Percentiles rank a stretch among this genome's conserved stretches.
phyloP scores from a whole-genome alignment of 345 rosid genomes.

The Gossypium stocksii region DNA sequence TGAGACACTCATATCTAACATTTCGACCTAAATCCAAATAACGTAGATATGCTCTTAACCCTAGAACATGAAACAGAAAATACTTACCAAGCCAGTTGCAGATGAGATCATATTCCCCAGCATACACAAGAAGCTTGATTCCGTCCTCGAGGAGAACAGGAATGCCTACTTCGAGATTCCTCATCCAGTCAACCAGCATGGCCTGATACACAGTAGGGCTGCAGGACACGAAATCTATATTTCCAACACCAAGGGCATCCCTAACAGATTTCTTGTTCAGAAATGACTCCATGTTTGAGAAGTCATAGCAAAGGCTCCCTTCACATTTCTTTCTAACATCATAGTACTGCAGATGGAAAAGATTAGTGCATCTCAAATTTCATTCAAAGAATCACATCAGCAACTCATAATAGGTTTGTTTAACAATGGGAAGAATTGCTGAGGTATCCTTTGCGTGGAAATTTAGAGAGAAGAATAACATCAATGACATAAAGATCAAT shows the following conservation, averaged over 20 bases:
- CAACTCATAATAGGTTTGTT: background rate
- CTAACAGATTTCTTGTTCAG: conserved; percentile 63
- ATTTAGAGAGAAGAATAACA: background rate
- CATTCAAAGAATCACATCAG: background rate
- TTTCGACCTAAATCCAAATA: background rate
- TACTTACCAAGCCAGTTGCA: conserved; percentile 98
- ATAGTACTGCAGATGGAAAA: conserved; percentile 59
- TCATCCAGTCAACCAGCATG: conserved; percentile 96
- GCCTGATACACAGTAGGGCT: conserved; percentile 79
- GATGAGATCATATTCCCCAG: conserved; percentile 98
- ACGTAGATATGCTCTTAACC: background rate
- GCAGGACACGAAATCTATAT: conserved; percentile 83
- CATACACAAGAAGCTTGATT: conserved; percentile 81
- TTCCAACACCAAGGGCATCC: conserved; percentile 79
- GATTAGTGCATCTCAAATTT: conserved; percentile 15
- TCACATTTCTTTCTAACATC: conserved; percentile 87
- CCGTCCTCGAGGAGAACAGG: conserved; percentile 94
- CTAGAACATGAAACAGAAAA: conserved; percentile 2
- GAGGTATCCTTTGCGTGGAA: background rate
- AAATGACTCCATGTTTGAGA: conserved; percentile 94
- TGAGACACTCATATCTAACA: background rate
- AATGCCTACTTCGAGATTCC: conserved; percentile 87
- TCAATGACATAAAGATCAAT: background rate
- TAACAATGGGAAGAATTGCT: background rate
- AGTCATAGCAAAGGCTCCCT: conserved; percentile 92